These are phyloP conservation scores for Acidomyces sp. DNA, from an alignment of 495 filamentous ascomycete species.

Conservation along the genomic window DNA sequence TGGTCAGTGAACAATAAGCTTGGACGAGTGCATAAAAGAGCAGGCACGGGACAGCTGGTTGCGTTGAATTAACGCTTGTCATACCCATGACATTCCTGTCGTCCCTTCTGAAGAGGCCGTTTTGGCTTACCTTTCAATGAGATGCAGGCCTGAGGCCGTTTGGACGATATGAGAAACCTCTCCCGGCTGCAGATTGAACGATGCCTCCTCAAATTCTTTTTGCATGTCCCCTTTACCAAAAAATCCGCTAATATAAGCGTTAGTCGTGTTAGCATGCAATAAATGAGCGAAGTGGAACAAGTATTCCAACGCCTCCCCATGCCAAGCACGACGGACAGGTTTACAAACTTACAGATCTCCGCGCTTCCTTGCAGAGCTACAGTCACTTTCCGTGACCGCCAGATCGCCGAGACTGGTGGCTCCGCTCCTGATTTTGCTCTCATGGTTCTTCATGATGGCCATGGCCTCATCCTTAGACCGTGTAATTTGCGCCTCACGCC, in stretches of 20 bases:
- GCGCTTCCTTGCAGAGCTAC: constrained; percentile 82
- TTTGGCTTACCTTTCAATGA: constrained; percentile 73
- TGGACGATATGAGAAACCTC: constrained; percentile 77
- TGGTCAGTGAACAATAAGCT: too few relatives aligned
- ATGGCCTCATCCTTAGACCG: constrained; percentile 76
- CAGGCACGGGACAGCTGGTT: too few relatives aligned
- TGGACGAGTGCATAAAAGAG: too few relatives aligned
- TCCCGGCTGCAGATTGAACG: constrained; percentile 72
- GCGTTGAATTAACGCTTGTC: too few relatives aligned
- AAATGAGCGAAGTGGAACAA: background rate
- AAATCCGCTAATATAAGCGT: constrained; percentile 48
- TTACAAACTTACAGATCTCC: constrained; percentile 60
- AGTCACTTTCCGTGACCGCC: constrained; percentile 81
- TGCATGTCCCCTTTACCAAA: constrained; percentile 95
- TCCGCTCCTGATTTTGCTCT: constrained; percentile 58
- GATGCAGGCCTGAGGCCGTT: constrained; percentile 86
- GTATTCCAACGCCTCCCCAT: too few relatives aligned
- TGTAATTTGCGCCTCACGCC: constrained; percentile 80
- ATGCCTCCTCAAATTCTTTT: constrained; percentile 93
- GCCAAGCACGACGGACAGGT: too few relatives aligned
- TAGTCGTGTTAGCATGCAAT: constrained; percentile 2
- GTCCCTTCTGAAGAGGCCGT: background rate
- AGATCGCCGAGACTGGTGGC: constrained; percentile 59
- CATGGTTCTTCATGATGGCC: constrained; percentile 57
- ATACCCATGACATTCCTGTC: background rate